A percentile compares a stretch with the other conserved stretches of the same genome.
phyloP scores from a whole-genome alignment of 441 rosid genomes.

The Syzygium malaccense region DNA sequence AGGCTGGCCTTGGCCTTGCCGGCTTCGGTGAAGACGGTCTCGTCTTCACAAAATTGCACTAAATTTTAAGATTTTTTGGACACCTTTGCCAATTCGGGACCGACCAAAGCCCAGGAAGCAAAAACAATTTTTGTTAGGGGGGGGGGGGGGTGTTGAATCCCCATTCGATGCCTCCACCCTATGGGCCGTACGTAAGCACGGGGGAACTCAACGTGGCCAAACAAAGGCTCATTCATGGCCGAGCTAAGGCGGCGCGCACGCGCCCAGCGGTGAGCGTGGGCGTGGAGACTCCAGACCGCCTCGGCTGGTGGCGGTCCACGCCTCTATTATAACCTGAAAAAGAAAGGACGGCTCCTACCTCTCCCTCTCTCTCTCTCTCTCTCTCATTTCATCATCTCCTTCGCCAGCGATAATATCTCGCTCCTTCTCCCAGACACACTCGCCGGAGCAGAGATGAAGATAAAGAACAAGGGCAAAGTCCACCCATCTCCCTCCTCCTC shows the following conservation, averaged over 20 bases:
- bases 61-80: too few species aligned
- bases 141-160: too few species aligned
- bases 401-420: neutral
- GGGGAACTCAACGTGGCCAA: neutral
- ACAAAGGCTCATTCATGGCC: neutral
- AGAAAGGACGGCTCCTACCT: neutral
- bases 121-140: neutral
- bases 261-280: neutral
- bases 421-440: neutral
- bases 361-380: neutral
- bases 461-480: conserved; percentile 84
- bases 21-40: too few species aligned
- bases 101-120: neutral
- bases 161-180: neutral
- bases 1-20: too few species aligned
- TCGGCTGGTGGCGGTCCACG: neutral
- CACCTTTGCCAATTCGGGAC: neutral
- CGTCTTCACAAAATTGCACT: too few species aligned
- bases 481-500: conserved; percentile 50
- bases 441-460: conserved; percentile 34
- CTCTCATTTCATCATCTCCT: neutral
- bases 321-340: conserved; percentile 6
- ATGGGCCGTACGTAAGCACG: neutral
- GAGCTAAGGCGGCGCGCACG: neutral
- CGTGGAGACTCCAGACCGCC: neutral